Conservation (phyloP, 2,329 filamentous ascomycete species). For the Phaeosphaeria sp. region DNA sequence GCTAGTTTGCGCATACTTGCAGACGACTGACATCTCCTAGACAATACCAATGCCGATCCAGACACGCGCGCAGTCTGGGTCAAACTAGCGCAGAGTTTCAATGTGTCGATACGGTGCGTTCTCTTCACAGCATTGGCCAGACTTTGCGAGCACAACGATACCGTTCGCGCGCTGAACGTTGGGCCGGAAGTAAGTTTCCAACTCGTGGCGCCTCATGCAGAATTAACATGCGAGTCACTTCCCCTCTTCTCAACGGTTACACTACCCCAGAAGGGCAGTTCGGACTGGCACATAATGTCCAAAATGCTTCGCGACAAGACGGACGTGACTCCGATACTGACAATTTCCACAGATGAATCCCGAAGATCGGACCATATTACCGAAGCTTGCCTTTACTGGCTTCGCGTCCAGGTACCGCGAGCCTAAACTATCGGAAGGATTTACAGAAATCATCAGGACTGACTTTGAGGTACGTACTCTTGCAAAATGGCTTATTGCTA, state of each 20-base stretch:
- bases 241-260: constrained; percentile 5
- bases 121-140: constrained; percentile 77
- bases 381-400: constrained; percentile 78
- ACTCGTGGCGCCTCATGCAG: constrained; percentile 13
- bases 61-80: constrained; percentile 82
- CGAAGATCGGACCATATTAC: constrained; percentile 75
- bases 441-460: constrained; percentile 77
- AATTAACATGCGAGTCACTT: constrained; percentile 9
- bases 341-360: constrained; percentile 71
- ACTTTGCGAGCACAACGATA: constrained; percentile 85
- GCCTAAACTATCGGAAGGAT: constrained; percentile 78
- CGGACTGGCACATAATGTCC: constrained; percentile 6
- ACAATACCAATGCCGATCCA: constrained; percentile 92
- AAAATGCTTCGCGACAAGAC: constrained; percentile 6
- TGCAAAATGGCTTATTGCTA: constrained; percentile 3
- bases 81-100: constrained; percentile 71
- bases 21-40: constrained; percentile 54
- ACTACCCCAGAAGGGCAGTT: constrained; percentile 18
- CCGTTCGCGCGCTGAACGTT: constrained; percentile 71
- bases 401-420: constrained; percentile 76
- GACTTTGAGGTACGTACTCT: constrained; percentile 68
- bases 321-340: constrained; percentile 22
- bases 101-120: constrained; percentile 81
- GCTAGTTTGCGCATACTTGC: background rate
- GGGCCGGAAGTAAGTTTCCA: constrained; percentile 42